Percentiles rank a stretch among this genome's conserved stretches.
Evolutionary conservation across 108 stramenopile genomes (phyloP).

Genomic region (Chaetoceros muelleri): DNA sequence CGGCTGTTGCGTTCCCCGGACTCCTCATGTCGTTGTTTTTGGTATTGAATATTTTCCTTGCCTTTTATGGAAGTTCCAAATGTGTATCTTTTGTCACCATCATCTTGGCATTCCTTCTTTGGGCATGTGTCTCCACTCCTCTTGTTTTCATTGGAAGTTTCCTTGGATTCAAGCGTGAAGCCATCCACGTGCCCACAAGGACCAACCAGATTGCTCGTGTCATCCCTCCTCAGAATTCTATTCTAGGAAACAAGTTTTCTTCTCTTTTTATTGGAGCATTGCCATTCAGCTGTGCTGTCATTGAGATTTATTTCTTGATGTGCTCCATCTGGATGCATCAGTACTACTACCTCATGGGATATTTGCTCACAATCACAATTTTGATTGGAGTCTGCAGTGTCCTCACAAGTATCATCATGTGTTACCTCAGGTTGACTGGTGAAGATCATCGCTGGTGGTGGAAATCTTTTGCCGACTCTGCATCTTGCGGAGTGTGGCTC

Average conservation of each 20-base stretch:
- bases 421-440: conserved; percentile 94
- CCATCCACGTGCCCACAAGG: conserved; percentile 72
- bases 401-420: conserved; percentile 91
- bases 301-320: conserved; percentile 99
- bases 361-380: conserved; percentile 86
- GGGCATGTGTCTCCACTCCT: conserved; percentile 78
- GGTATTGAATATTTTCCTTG: conserved; percentile 74
- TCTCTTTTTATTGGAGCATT: conserved; percentile 80
- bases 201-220: conserved; percentile 88
- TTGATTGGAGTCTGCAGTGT: conserved; percentile 92
- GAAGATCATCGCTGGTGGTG: conserved; percentile 99
- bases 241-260: conserved; percentile 20
- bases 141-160: conserved; percentile 92
- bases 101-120: conserved; percentile 67
- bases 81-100: conserved; percentile 84
- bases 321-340: conserved; percentile 93
- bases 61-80: conserved; percentile 75
- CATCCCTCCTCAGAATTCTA: conserved; percentile 48
- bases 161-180: conserved; percentile 84
- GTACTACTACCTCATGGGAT: conserved; percentile 98
- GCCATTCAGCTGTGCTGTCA: conserved; percentile 96
- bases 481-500: conserved; percentile 86
- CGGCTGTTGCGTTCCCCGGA: conserved; percentile 80
- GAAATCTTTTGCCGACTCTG: conserved; percentile 91
- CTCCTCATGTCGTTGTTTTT: conserved; percentile 69